A percentile compares a stretch with the other conserved stretches of the same genome.
Evolutionary conservation across 306 rosid genomes (phyloP).

Genomic region (Dicorynia guianensis): DNA sequence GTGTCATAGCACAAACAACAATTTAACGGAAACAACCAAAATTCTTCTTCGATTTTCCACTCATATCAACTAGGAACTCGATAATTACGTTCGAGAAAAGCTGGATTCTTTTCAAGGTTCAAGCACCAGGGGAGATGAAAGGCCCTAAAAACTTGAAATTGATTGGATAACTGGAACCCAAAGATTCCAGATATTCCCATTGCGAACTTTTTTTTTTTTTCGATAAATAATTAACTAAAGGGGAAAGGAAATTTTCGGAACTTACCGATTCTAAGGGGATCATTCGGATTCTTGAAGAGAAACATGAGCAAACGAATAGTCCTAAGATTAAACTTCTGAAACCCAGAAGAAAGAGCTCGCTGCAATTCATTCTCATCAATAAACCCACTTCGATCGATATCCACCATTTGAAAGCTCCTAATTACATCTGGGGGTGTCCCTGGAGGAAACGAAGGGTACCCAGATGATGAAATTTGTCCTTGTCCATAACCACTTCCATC

Average conservation of each 20-base stretch:
- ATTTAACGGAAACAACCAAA: too few relatives aligned
- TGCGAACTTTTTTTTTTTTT: too few relatives aligned
- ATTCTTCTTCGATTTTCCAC: too few relatives aligned
- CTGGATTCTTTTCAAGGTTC: not conserved
- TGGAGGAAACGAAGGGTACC: constrained; percentile 59
- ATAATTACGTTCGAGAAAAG: not conserved
- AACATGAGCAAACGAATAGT: constrained; percentile 87
- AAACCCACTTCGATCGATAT: constrained; percentile 83
- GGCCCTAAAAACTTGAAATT: too few relatives aligned
- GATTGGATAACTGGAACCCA: not conserved
- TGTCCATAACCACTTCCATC: constrained; percentile 39
- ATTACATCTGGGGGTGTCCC: constrained; percentile 77
- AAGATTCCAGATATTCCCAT: not conserved
- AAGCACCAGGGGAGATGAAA: not conserved
- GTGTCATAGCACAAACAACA: too few relatives aligned
- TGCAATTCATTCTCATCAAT: constrained; percentile 82
- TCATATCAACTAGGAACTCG: too few relatives aligned
- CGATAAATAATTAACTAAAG: too few relatives aligned
- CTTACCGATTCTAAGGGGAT: constrained; percentile 63
- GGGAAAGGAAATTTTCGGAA: not conserved
- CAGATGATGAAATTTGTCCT: constrained; percentile 47
- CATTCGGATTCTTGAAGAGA: constrained; percentile 67
- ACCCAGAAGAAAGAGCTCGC: constrained; percentile 80
- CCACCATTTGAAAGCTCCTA: constrained; percentile 79
- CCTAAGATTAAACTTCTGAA: constrained; percentile 66